These are phyloP conservation scores for Gamarada debralockiae DNA, from an alignment of 495 filamentous ascomycete species.

Conservation along the genomic window DNA sequence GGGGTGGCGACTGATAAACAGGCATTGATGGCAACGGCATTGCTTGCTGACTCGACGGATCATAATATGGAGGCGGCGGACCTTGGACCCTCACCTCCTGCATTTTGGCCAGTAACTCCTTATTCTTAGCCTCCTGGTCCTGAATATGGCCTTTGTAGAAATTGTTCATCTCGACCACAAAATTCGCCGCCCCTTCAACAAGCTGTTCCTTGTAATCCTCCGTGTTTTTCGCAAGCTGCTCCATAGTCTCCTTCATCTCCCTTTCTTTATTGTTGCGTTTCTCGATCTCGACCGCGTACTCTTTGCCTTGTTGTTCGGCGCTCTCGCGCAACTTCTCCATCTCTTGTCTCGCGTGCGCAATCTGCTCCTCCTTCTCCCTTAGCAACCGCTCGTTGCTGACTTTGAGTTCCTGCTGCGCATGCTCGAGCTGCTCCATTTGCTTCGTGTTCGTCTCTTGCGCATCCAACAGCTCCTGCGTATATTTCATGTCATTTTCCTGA, in stretches of 20 bases:
- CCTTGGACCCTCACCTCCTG: background rate
- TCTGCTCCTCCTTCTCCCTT: background rate
- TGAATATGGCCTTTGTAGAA: background rate
- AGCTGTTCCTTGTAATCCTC: background rate
- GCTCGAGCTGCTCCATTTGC: background rate
- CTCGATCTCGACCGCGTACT: background rate
- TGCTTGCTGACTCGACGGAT: too few relatives aligned
- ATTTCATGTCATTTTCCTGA: background rate
- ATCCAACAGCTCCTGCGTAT: background rate
- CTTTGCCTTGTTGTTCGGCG: background rate
- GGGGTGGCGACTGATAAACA: too few relatives aligned
- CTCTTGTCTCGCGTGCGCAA: background rate
- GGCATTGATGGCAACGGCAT: too few relatives aligned
- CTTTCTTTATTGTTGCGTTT: background rate
- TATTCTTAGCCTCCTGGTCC: background rate
- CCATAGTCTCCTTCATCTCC: background rate
- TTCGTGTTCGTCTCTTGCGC: background rate
- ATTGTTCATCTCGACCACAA: background rate
- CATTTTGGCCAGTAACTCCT: background rate
- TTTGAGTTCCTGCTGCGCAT: background rate
- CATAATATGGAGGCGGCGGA: background rate
- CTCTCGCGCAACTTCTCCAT: background rate
- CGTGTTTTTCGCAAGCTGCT: background rate
- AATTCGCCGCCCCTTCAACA: background rate
- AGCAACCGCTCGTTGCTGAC: slow-evolving; percentile 1